Percentiles rank a stretch among this genome's conserved stretches.
Conservation (phyloP, 352 stramenopile genomes). For the Phytophthora gonapodyides region DNA sequence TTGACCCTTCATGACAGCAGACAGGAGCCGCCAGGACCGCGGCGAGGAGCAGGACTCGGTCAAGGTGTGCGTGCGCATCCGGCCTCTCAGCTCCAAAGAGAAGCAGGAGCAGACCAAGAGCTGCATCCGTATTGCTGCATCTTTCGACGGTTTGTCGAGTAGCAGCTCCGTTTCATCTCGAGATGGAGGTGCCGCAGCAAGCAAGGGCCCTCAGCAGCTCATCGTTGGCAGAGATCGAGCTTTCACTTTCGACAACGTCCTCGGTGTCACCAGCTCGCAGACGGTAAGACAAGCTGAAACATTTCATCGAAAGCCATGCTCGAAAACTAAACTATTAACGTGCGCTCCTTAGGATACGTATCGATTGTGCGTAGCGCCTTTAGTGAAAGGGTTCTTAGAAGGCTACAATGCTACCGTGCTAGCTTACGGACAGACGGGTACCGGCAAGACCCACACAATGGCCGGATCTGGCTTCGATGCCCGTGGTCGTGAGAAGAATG, state of each 20-base stretch:
- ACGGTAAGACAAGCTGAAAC: slow-evolving; percentile 32
- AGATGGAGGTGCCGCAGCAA: slow-evolving; percentile 4
- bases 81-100: slow-evolving; percentile 67
- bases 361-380: slow-evolving; percentile 55
- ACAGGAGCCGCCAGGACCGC: slow-evolving; percentile 30
- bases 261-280: slow-evolving; percentile 76
- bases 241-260: slow-evolving; percentile 92
- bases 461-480: slow-evolving; percentile 60
- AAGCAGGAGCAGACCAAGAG: slow-evolving; percentile 74
- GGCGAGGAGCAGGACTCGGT: slow-evolving; percentile 61
- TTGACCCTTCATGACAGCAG: slow-evolving; percentile 21
- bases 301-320: not conserved
- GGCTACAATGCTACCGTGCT: slow-evolving; percentile 87
- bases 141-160: slow-evolving; percentile 48
- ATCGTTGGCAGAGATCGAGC: slow-evolving; percentile 82
- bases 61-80: slow-evolving; percentile 78
- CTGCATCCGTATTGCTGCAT: slow-evolving; percentile 66
- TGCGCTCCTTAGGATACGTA: slow-evolving; percentile 62
- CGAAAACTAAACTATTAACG: not conserved
- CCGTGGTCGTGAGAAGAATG: slow-evolving; percentile 55
- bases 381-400: slow-evolving; percentile 82
- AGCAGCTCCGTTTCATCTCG: slow-evolving; percentile 18
- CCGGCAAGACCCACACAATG: slow-evolving; percentile 97
- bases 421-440: slow-evolving; percentile 88
- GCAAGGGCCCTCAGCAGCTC: slow-evolving; percentile 56